Base-by-base conservation (phyloP, 2,329 filamentous ascomycete genomes). In the Pseudocercospora pini-densiflorae region DNA sequence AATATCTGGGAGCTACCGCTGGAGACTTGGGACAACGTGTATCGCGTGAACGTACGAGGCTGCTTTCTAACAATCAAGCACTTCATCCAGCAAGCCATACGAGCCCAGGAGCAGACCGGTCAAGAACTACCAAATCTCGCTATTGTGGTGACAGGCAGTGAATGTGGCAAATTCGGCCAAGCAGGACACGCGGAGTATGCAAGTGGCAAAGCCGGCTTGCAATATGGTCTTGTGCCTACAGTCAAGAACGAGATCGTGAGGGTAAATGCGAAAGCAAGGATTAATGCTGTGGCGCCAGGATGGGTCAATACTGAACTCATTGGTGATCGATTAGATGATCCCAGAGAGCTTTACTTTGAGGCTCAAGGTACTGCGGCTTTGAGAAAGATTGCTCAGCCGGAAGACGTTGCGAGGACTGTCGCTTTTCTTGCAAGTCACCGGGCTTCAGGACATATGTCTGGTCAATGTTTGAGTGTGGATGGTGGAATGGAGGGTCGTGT, bases 31-130 rank as follows among this genome's bases (percentile, higher is more conserved):
- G 83, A 87, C 59, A 80, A 81, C 62, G 81, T 81, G 0, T 85
- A 86, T 69, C 76, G 77, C 23, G 79, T 80, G 23, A 87, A 87
- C 67, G 79, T 83, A 16, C 81, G 83, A 16, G 85, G 84, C 5
- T 85, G 83, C 1, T 87, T 85, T 67, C 76, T 88, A 2, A 85
- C 84, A 0, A 83, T 87, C 73, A 87, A 87, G 70, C 83, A 86
- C 66, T 87, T 87, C 73, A 75, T 87, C 5, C 80, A 77, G 33
- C 75, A 77, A 1, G 81, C 83, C 0, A 78, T 81, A 14, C 67
- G 72, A 3, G 66, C 73, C 2, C 84, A 86, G 68, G 71, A 80
- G 23, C 68, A 65, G 16, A 45, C 47, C 1, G 70, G 73, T 0
- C 72, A 73, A 36, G 81, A 85, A 66, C 65, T 86, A 3, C 72